Evolutionary conservation across 23 red algal species (phyloP).

Genomic region (Chondrus crispus): DNA sequence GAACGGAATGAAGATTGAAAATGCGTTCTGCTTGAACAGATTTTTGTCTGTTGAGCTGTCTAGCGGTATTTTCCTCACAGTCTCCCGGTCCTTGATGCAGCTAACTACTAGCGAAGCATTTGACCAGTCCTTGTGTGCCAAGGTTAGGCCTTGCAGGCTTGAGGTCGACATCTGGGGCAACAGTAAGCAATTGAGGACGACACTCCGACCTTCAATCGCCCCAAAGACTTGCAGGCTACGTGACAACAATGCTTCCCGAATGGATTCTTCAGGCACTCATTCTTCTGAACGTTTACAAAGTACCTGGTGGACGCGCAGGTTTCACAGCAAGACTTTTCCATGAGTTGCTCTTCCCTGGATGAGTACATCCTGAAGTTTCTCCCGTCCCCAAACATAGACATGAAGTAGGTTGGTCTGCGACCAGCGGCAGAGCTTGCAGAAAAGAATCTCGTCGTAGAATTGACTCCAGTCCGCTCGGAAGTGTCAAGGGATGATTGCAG

Average conservation of each 20-base stretch:
- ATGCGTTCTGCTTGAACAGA: no score
- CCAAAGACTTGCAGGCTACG: slow-evolving; percentile 45
- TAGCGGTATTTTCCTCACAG: no score
- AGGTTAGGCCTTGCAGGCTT: slow-evolving; percentile 7
- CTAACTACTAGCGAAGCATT: no score
- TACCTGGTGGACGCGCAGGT: slow-evolving; percentile 9
- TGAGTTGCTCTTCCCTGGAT: background rate
- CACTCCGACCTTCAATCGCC: slow-evolving; percentile 31
- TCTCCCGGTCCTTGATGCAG: no score
- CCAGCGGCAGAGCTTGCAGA: background rate
- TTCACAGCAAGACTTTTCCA: slow-evolving; percentile 32
- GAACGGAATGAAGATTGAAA: no score
- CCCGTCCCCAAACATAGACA: background rate
- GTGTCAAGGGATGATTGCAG: background rate
- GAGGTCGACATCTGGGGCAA: background rate
- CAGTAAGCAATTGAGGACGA: slow-evolving; percentile 29
- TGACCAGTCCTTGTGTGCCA: no score
- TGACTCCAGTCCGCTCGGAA: background rate
- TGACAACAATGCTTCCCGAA: slow-evolving; percentile 61
- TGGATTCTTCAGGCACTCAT: slow-evolving; percentile 27
- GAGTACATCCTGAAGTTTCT: background rate
- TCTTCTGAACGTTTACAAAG: slow-evolving; percentile 37
- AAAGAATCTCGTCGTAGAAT: background rate
- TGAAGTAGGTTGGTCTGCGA: background rate
- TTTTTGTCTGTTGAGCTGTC: no score